Base-by-base conservation (phyloP, 2,329 filamentous ascomycete species). In the Knoxdaviesia capensis region DNA sequence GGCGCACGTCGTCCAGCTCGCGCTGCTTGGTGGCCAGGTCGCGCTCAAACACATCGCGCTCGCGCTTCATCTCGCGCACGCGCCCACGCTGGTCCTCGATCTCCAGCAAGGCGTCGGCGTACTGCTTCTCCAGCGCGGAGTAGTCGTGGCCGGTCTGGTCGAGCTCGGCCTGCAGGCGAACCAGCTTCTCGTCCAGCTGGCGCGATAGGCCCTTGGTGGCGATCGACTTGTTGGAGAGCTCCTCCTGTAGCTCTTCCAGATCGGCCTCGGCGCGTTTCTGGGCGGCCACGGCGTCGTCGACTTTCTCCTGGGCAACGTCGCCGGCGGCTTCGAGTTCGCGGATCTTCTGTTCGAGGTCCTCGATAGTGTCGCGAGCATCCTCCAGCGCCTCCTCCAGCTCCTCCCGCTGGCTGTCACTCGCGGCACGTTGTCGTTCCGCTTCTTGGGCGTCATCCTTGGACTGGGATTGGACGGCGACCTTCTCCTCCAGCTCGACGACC, bases 221-320 rank as follows among this genome's bases (percentile, higher is more conserved):
- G 34, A 85, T 69, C 0, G 81, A 87, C 50, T 85, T 86, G 58
- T 87, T 78, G 28, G 79, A 70, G 68, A 86, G 74, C 51, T 86
- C 81, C 42, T 83, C 78, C 47, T 82, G 79, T 29, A 86, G 64
- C 51, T 79, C 74, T 49, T 76, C 67, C 10, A 79, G 59, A 45
- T 79, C 68, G 6, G 58, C 60, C 49, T 76, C 69, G 2, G 74
- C 74, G 31, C 68, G 65, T 28, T 71, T 62, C 48, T 71, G 73
- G 43, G 75, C 65, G 1, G 60, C 53, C 6, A 66, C 46, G 0
- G 74, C 71, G 41, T 71, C 63, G 34, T 73, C 60, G 11, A 70
- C 57, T 48, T 68, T 68, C 8, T 69, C 63, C 48, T 67, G 71
- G 43, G 69, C 59, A 10, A 74, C 66, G 32, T 71, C 64, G 0